Evolutionary conservation across 495 filamentous ascomycete species (phyloP).

Genomic region (Antarctomyces pellizariae): DNA sequence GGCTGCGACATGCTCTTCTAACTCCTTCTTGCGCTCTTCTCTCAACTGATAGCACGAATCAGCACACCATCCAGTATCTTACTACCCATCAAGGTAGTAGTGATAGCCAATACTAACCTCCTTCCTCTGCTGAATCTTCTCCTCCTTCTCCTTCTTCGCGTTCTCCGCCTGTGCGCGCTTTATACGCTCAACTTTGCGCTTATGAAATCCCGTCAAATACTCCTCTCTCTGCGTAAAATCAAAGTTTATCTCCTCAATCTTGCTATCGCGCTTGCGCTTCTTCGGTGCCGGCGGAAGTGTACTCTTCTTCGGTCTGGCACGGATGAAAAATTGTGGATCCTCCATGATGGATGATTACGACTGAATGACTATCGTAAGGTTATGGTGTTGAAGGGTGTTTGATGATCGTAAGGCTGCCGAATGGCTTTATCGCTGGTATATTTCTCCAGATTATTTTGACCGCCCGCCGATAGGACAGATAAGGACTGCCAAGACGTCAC

Average conservation of each 20-base stretch:
- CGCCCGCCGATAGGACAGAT: too few species aligned
- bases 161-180: conserved; percentile 67
- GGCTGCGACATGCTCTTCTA: conserved; percentile 53
- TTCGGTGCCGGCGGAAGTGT: conserved; percentile 29
- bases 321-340: conserved; percentile 18
- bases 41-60: conserved; percentile 31
- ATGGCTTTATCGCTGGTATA: too few species aligned
- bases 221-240: conserved; percentile 53
- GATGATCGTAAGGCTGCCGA: too few species aligned
- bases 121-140: conserved; percentile 44
- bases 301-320: conserved; percentile 24
- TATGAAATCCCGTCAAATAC: conserved; percentile 88
- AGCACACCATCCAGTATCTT: conserved; percentile 1
- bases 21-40: conserved; percentile 52
- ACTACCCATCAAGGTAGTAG: not conserved
- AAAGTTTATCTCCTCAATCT: conserved; percentile 62
- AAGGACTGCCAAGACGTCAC: too few species aligned
- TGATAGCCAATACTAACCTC: conserved; percentile 15
- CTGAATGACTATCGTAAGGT: not conserved
- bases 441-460: too few species aligned
- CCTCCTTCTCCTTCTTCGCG: conserved; percentile 43
- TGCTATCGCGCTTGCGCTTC: conserved; percentile 33
- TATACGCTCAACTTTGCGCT: conserved; percentile 64
- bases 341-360: conserved; percentile 2
- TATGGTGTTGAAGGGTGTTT: conserved; percentile 1